Evolutionary conservation across 73 alveolate genomes (phyloP).

Genomic region (Paraurostyla sp.): DNA sequence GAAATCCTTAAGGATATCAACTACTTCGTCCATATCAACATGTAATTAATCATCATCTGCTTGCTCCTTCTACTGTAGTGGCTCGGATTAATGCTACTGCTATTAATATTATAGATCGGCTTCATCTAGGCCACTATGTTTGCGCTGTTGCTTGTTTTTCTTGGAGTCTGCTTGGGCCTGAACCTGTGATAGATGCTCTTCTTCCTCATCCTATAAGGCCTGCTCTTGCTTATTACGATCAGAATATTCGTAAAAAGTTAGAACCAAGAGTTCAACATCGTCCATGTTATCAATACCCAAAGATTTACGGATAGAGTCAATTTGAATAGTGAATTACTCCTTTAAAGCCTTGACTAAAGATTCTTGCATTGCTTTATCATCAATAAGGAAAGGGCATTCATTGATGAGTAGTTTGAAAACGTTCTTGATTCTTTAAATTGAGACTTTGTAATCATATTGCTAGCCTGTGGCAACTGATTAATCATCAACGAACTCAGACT

Average conservation of each 20-base stretch:
- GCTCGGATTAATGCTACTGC: background rate
- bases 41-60: constrained; percentile 78
- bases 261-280: constrained; percentile 83
- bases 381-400: constrained; percentile 87
- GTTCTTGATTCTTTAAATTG: constrained; percentile 80
- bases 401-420: constrained; percentile 79
- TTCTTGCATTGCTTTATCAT: constrained; percentile 80
- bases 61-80: background rate
- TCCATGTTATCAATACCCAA: constrained; percentile 88
- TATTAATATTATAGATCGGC: background rate
- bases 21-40: constrained; percentile 79
- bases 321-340: constrained; percentile 74
- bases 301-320: constrained; percentile 86
- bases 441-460: constrained; percentile 80
- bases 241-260: constrained; percentile 71
- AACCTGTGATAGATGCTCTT: constrained; percentile 55
- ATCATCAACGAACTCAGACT: constrained; percentile 67
- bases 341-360: constrained; percentile 68
- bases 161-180: constrained; percentile 21
- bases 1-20: constrained; percentile 83
- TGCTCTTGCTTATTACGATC: constrained; percentile 39
- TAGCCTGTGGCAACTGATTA: constrained; percentile 66
- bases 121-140: constrained; percentile 29
- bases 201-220: background rate
- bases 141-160: constrained; percentile 71